phyloP scores from a whole-genome alignment of 768 basidiomycete genomes.

The Russula sp. region DNA sequence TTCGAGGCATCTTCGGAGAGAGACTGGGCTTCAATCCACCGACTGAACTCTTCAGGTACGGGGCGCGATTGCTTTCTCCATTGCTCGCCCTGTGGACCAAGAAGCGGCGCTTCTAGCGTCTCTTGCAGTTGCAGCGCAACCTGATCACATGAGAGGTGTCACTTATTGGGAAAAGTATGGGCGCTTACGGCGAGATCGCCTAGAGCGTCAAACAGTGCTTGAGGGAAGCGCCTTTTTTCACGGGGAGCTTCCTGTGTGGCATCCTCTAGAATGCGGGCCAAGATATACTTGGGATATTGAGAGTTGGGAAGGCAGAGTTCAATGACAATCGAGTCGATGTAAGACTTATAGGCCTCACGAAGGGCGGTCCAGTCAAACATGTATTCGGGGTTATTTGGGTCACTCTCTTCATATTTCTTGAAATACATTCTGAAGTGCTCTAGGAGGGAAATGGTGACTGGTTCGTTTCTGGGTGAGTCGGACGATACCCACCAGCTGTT shows the following conservation, averaged over 20 bases:
- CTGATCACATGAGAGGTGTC: conserved; percentile 32
- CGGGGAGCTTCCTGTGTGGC: conserved; percentile 66
- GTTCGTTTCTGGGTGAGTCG: conserved; percentile 14
- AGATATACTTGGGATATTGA: conserved; percentile 56
- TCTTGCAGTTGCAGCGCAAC: conserved; percentile 60
- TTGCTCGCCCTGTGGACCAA: conserved; percentile 47
- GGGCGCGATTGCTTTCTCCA: conserved; percentile 46
- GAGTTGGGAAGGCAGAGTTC: conserved; percentile 74
- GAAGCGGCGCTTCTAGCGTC: conserved; percentile 55
- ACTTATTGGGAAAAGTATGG: neutral
- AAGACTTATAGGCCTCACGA: conserved; percentile 63
- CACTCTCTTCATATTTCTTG: conserved; percentile 39
- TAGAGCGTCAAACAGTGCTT: conserved; percentile 73
- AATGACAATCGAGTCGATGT: conserved; percentile 77
- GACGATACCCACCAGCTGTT: conserved; percentile 51
- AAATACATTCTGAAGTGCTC: conserved; percentile 72
- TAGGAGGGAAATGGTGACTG: conserved; percentile 28
- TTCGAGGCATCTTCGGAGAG: conserved; percentile 54
- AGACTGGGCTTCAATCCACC: conserved; percentile 65
- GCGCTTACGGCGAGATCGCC: conserved; percentile 69
- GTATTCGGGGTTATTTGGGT: conserved; percentile 45
- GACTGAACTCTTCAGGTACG: conserved; percentile 56
- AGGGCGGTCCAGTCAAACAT: conserved; percentile 62
- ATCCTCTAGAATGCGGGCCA: conserved; percentile 64
- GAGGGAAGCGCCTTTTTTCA: conserved; percentile 72